These are phyloP conservation scores for Neonectria coccinea DNA, from an alignment of 2,329 filamentous ascomycete species.

Conservation along the genomic window DNA sequence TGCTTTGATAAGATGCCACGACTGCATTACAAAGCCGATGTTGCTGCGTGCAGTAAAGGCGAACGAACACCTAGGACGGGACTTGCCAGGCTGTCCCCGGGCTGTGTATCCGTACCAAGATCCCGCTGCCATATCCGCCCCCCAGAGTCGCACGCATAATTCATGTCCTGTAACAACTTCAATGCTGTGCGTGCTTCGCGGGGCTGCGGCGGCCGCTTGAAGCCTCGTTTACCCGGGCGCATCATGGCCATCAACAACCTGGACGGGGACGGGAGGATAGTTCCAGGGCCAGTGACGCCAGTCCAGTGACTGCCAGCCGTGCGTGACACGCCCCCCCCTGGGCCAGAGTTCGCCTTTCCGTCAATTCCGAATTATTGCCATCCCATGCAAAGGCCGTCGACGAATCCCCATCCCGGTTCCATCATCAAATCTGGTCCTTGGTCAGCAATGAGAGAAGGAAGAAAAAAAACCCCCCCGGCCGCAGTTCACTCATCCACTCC, in stretches of 20 bases:
- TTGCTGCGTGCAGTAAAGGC: too few relatives aligned
- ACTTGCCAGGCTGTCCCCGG: not conserved
- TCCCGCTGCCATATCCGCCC: not conserved
- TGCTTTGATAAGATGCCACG: too few relatives aligned
- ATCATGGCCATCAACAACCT: conserved; percentile 1
- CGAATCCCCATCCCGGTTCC: conserved; percentile 34
- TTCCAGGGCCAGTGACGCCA: not conserved
- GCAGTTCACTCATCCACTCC: not conserved
- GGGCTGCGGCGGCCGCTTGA: conserved; percentile 22
- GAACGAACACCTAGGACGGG: too few relatives aligned
- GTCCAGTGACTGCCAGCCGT: not conserved
- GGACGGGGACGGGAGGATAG: not conserved
- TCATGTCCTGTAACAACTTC: not conserved
- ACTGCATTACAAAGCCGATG: not conserved
- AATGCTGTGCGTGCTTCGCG: not conserved
- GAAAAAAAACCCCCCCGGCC: conserved; percentile 2
- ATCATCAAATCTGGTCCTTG: conserved; percentile 38
- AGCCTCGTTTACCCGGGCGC: conserved; percentile 37
- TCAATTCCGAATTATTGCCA: conserved; percentile 27
- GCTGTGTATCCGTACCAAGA: not conserved
- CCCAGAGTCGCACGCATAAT: not conserved
- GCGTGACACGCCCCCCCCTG: conserved; percentile 4
- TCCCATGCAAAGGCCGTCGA: conserved; percentile 20
- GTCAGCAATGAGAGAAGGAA: conserved; percentile 19
- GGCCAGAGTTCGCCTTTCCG: conserved; percentile 15